Conservation (phyloP, 768 basidiomycete species). For the Pulveroboletus sp. region DNA sequence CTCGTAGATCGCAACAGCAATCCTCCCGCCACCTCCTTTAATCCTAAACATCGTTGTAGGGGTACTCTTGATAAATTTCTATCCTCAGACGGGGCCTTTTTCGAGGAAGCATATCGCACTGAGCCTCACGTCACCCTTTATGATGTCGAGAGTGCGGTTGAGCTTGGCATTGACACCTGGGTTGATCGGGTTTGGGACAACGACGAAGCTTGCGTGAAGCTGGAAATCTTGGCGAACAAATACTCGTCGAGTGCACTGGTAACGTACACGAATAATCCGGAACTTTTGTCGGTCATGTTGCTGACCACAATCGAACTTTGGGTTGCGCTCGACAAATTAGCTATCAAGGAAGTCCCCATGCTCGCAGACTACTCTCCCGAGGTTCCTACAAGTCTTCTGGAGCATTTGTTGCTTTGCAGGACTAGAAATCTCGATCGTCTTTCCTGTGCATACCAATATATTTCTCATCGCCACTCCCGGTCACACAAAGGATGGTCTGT, state of each 20-base stretch:
- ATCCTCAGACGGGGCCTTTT: background rate
- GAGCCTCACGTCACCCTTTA: background rate
- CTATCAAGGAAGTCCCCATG: constrained; percentile 21
- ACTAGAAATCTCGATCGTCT: constrained; percentile 27
- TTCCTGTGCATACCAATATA: constrained; percentile 25
- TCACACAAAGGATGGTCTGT: constrained; percentile 26
- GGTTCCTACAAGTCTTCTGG: constrained; percentile 24
- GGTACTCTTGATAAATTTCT: constrained; percentile 6
- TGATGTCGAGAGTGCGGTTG: constrained; percentile 14
- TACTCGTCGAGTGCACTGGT: constrained; percentile 28
- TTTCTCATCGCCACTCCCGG: constrained; percentile 27
- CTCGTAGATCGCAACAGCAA: constrained; percentile 6
- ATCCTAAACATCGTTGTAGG: constrained; percentile 2
- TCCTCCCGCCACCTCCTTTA: background rate
- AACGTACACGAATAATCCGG: constrained; percentile 33
- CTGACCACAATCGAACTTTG: constrained; percentile 35
- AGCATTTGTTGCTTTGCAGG: constrained; percentile 29
- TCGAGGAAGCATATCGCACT: background rate
- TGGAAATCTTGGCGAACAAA: constrained; percentile 22
- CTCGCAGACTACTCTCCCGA: constrained; percentile 33
- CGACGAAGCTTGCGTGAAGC: constrained; percentile 12
- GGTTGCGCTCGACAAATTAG: constrained; percentile 32
- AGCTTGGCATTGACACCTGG: constrained; percentile 34
- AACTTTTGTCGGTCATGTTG: constrained; percentile 40
- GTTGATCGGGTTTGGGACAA: constrained; percentile 12